These are phyloP conservation scores for Aquilaria malaccensis DNA, from an alignment of 345 rosid species.

Conservation along the genomic window DNA sequence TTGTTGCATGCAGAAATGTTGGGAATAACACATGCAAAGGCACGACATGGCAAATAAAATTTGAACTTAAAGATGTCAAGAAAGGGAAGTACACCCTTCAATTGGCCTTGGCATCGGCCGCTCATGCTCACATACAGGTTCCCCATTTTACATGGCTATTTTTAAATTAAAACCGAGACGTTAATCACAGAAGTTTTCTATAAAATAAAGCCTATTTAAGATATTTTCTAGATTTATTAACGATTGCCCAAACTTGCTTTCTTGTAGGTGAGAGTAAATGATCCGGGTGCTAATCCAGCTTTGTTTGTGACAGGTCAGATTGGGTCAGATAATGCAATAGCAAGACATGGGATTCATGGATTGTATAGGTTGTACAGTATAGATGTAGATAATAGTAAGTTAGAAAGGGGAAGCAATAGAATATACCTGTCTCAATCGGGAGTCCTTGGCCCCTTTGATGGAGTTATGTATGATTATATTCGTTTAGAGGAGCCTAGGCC, in stretches of 20 bases:
- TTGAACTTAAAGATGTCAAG: constrained; percentile 25
- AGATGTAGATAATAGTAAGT: constrained; percentile 24
- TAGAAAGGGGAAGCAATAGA: constrained; percentile 35
- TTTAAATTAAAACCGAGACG: too few species aligned
- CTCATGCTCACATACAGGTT: constrained; percentile 40
- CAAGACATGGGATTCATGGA: constrained; percentile 88
- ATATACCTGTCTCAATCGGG: constrained; percentile 59
- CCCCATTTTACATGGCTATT: background rate
- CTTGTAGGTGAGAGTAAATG: constrained; percentile 50
- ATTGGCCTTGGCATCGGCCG: constrained; percentile 71
- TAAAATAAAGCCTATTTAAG: too few species aligned
- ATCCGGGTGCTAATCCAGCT: constrained; percentile 12
- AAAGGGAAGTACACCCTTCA: constrained; percentile 49
- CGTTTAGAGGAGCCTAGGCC: constrained; percentile 58
- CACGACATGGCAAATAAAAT: constrained; percentile 70
- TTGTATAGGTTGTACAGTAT: constrained; percentile 57
- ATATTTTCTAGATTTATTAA: too few species aligned
- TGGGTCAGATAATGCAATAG: constrained; percentile 72
- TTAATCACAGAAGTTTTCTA: too few species aligned
- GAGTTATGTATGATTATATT: constrained; percentile 83
- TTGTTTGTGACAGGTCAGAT: constrained; percentile 43
- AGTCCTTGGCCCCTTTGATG: constrained; percentile 29
- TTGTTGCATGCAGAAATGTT: constrained; percentile 19
- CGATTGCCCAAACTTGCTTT: background rate
- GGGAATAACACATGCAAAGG: constrained; percentile 23